Percentiles rank a stretch among this genome's conserved stretches.
Evolutionary conservation across 805 yeast species (phyloP).

Genomic region (Alloascoidea hylecoeti): DNA sequence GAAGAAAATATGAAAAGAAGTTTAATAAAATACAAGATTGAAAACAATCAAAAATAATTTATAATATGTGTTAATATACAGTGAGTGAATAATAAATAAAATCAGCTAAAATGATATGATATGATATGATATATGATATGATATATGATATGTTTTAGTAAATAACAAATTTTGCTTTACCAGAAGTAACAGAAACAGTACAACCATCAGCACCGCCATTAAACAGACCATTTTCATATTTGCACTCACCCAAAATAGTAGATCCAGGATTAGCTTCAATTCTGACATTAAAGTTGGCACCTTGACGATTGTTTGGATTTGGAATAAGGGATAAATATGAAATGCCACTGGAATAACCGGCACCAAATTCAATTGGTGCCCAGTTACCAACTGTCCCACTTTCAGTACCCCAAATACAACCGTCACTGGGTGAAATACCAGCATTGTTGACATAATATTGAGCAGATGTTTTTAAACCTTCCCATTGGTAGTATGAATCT

Average conservation of each 20-base stretch:
- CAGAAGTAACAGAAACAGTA: constrained; percentile 80
- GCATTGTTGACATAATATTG: constrained; percentile 97
- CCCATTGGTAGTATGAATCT: constrained; percentile 68
- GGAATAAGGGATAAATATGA: constrained; percentile 86
- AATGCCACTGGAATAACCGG: constrained; percentile 63
- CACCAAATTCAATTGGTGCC: constrained; percentile 94
- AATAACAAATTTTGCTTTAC: constrained; percentile 74
- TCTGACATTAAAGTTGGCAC: constrained; percentile 63
- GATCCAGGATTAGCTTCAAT: constrained; percentile 61
- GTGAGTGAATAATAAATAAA: no score
- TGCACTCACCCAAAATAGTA: constrained; percentile 58
- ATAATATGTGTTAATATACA: no score
- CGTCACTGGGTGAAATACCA: constrained; percentile 80
- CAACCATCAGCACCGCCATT: constrained; percentile 67
- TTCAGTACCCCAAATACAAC: constrained; percentile 84
- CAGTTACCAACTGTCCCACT: constrained; percentile 88
- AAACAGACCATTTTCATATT: constrained; percentile 66
- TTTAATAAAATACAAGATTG: no score
- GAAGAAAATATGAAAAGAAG: no score
- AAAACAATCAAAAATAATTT: no score
- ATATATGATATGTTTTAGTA: no score
- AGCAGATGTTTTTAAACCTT: constrained; percentile 77
- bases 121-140: no score
- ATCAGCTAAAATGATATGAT: no score
- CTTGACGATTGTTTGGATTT: constrained; percentile 72